phyloP scores from a whole-genome alignment of 306 rosid species.

The Cicer judaicum region DNA sequence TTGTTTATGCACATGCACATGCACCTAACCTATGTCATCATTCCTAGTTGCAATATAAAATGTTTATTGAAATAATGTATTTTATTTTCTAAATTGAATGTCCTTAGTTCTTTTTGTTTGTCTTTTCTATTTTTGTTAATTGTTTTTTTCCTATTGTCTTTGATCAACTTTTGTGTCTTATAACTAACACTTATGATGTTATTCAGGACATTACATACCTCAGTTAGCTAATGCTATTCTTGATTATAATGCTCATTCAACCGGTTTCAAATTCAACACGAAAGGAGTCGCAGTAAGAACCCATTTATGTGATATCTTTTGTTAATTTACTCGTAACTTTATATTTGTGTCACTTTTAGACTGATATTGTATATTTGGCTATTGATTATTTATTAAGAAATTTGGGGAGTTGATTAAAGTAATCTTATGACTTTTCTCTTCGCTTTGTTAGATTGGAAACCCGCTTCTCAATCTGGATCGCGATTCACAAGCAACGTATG shows the following conservation, averaged over 20 bases:
- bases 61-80: not conserved
- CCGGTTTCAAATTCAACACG: slow-evolving; percentile 77
- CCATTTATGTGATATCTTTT: slow-evolving; percentile 24
- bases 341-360: not conserved
- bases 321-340: slow-evolving; percentile 14
- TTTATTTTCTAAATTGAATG: not conserved
- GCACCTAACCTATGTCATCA: not conserved
- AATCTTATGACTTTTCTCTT: not conserved
- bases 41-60: not conserved
- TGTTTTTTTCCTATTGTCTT: not conserved
- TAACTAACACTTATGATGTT: not conserved
- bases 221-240: slow-evolving; percentile 72
- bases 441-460: slow-evolving; percentile 72
- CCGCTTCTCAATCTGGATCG: slow-evolving; percentile 79
- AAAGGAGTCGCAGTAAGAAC: slow-evolving; percentile 84
- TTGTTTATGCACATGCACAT: not conserved
- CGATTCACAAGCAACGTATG: slow-evolving; percentile 68
- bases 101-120: not conserved
- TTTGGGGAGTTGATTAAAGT: not conserved
- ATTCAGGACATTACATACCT: slow-evolving; percentile 88
- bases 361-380: not conserved
- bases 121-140: not conserved
- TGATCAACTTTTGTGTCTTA: not conserved
- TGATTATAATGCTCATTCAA: slow-evolving; percentile 69
- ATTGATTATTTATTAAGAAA: not conserved